Conservation (phyloP, 2,329 filamentous ascomycete genomes). For the Cercospora citrullina region DNA sequence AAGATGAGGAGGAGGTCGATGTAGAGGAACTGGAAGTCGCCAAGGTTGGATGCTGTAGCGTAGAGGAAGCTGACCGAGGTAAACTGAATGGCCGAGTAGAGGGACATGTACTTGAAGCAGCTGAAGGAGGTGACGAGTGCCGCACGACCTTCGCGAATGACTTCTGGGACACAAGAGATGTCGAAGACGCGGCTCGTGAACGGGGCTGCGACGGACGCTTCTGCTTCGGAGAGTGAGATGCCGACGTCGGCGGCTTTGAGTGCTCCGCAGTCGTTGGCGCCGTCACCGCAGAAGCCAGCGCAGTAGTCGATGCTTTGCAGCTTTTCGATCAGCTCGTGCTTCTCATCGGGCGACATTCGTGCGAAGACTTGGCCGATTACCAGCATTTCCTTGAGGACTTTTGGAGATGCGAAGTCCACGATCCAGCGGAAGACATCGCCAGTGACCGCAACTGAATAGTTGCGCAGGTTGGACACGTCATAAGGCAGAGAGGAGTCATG, state of each 20-base stretch:
- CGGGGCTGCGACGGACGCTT: conserved; percentile 95
- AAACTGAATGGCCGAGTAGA: conserved; percentile 99
- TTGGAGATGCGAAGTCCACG: conserved; percentile 82
- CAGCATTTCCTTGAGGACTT: conserved; percentile 81
- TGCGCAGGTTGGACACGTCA: conserved; percentile 74
- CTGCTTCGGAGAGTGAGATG: conserved; percentile 93
- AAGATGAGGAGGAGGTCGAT: conserved; percentile 92
- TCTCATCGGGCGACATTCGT: conserved; percentile 98
- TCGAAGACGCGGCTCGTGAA: conserved; percentile 96
- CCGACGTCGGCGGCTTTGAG: conserved; percentile 96
- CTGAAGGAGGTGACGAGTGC: conserved; percentile 97
- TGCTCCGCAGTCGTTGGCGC: conserved; percentile 95
- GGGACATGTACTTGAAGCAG: conserved; percentile 99
- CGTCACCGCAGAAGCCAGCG: conserved; percentile 93
- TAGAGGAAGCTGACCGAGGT: conserved; percentile 96
- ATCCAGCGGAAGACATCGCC: conserved; percentile 98
- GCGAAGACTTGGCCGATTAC: conserved; percentile 91
- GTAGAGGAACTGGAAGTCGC: conserved; percentile 97
- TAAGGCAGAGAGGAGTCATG: conserved; percentile 82
- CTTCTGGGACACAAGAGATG: conserved; percentile 89
- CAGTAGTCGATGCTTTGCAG: conserved; percentile 95
- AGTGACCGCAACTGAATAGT: conserved; percentile 85
- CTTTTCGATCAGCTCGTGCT: conserved; percentile 96
- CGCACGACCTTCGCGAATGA: conserved; percentile 90
- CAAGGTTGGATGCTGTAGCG: conserved; percentile 86